These are phyloP conservation scores for Dioscorea dumetorum DNA, from an alignment of 106 monocot genomes.

Conservation along the genomic window DNA sequence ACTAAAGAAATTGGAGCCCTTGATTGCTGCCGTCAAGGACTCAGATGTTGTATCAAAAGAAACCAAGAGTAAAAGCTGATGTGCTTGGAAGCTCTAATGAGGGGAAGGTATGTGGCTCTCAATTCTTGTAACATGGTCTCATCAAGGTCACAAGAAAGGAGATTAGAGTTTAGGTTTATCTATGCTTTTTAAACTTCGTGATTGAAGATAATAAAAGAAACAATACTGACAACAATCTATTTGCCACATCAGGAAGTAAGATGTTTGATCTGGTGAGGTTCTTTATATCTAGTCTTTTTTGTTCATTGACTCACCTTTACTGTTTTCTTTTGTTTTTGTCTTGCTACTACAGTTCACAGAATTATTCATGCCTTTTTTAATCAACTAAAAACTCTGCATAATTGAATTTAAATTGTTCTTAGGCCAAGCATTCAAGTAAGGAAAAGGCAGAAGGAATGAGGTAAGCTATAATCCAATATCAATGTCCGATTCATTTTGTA, in stretches of 20 bases:
- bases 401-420: not conserved
- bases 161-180: not conserved
- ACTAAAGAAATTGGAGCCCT: conserved; percentile 16
- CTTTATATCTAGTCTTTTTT: not conserved
- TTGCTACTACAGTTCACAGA: not conserved
- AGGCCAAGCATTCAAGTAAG: not conserved
- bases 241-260: no score
- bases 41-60: not conserved
- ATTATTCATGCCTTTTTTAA: no score
- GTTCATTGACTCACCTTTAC: not conserved
- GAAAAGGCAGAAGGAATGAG: not conserved
- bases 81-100: not conserved
- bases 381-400: no score
- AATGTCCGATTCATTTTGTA: not conserved
- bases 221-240: not conserved
- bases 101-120: conserved; percentile 5
- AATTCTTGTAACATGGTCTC: not conserved
- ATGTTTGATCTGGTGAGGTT: not conserved
- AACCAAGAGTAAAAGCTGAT: not conserved
- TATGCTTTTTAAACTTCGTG: not conserved
- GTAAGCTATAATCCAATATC: not conserved
- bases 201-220: not conserved
- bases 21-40: not conserved
- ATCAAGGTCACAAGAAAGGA: not conserved
- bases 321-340: not conserved